These are phyloP conservation scores for Hymenotorrendiella dingleyae DNA, from an alignment of 2,329 filamentous ascomycete species.

Conservation along the genomic window DNA sequence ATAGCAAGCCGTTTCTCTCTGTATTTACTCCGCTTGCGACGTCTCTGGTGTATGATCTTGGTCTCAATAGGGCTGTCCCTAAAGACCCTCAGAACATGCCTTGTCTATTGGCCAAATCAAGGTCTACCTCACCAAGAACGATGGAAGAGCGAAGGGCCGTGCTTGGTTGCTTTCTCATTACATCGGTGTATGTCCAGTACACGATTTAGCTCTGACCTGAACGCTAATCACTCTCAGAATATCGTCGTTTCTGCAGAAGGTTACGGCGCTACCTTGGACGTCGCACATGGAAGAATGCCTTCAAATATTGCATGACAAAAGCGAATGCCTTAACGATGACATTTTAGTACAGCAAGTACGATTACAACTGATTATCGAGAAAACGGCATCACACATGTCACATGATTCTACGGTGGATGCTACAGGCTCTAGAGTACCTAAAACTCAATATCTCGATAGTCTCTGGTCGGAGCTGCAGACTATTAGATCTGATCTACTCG, in stretches of 20 bases:
- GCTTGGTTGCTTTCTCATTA: constrained; percentile 42
- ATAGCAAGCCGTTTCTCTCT: constrained; percentile 12
- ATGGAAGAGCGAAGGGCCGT: constrained; percentile 45
- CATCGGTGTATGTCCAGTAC: constrained; percentile 31
- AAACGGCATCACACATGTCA: not conserved
- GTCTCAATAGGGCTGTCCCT: too few species aligned
- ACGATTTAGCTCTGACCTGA: constrained; percentile 4
- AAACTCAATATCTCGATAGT: too few species aligned
- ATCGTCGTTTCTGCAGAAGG: constrained; percentile 38
- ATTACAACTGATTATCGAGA: constrained; percentile 26
- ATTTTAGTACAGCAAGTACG: constrained; percentile 40
- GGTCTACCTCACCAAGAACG: too few species aligned
- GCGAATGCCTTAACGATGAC: constrained; percentile 44
- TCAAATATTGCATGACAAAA: constrained; percentile 37
- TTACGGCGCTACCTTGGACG: constrained; percentile 51
- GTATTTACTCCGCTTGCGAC: not conserved
- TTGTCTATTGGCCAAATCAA: too few species aligned
- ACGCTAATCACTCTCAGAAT: constrained; percentile 27
- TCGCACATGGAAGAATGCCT: constrained; percentile 53
- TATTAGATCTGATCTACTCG: too few species aligned
- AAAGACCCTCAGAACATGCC: too few species aligned
- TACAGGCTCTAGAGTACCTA: not conserved
- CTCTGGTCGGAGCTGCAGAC: too few species aligned
- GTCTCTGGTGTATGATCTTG: constrained; percentile 11
- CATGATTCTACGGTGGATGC: not conserved